These are phyloP conservation scores for Colletotrichum spaethianum DNA, from an alignment of 2,329 filamentous ascomycete genomes.

Conservation along the genomic window DNA sequence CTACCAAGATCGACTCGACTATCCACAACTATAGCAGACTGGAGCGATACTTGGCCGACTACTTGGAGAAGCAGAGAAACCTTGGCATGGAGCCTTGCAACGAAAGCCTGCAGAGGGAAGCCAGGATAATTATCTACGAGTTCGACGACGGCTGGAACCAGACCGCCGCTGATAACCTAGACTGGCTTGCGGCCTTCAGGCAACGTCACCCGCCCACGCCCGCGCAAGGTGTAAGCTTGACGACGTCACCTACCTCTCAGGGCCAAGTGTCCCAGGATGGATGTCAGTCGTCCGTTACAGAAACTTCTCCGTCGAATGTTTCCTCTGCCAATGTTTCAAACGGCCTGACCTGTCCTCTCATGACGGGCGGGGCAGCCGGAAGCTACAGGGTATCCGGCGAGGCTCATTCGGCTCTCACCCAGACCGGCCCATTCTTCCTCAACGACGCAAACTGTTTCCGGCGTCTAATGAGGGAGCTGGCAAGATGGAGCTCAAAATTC, in stretches of 20 bases:
- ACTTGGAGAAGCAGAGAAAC: conserved; percentile 60
- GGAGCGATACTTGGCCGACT: conserved; percentile 69
- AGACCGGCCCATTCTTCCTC: conserved; percentile 61
- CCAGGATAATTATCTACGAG: conserved; percentile 74
- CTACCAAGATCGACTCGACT: conserved; percentile 70
- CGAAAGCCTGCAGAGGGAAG: conserved; percentile 68
- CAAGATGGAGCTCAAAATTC: conserved; percentile 65
- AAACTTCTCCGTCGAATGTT: conserved; percentile 10
- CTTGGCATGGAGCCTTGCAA: conserved; percentile 66
- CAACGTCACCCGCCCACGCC: conserved; percentile 54
- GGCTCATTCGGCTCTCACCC: background rate
- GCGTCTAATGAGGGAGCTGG: conserved; percentile 67
- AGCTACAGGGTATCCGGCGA: conserved; percentile 1
- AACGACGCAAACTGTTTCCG: conserved; percentile 75
- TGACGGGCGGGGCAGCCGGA: background rate
- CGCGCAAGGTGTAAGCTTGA: conserved; percentile 15
- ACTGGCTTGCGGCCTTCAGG: conserved; percentile 69
- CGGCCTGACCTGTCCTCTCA: background rate
- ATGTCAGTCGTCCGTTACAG: conserved; percentile 6
- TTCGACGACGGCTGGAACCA: conserved; percentile 76
- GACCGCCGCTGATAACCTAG: conserved; percentile 70
- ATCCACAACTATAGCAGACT: conserved; percentile 71
- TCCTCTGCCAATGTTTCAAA: background rate
- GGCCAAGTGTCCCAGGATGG: background rate
- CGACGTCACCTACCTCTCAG: conserved; percentile 25